Evolutionary conservation across 2,329 filamentous ascomycete genomes (phyloP).

Genomic region (Cadophora gregata): DNA sequence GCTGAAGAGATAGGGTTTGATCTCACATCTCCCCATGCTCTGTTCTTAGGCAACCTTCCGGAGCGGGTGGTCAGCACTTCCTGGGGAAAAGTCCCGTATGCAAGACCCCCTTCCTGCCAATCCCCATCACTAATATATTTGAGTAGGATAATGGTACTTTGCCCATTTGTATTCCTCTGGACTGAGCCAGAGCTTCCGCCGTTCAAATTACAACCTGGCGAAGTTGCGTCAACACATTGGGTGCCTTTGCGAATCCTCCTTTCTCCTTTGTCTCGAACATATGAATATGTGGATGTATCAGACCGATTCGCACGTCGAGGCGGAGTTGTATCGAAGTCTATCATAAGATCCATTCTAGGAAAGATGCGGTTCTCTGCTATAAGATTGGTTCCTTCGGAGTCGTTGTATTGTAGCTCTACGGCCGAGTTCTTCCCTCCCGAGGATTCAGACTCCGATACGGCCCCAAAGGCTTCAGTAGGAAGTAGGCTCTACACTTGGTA

Average conservation of each 20-base stretch:
- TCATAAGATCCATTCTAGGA: slow-evolving; percentile 63
- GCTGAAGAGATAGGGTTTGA: slow-evolving; percentile 71
- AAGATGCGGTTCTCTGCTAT: slow-evolving; percentile 73
- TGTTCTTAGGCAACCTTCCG: slow-evolving; percentile 65
- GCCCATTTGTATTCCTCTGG: slow-evolving; percentile 70
- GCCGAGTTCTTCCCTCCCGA: slow-evolving; percentile 51
- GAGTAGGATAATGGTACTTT: slow-evolving; percentile 69
- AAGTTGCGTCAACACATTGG: slow-evolving; percentile 74
- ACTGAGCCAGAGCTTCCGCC: slow-evolving; percentile 61
- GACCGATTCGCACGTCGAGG: slow-evolving; percentile 63
- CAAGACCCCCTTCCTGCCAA: slow-evolving; percentile 29
- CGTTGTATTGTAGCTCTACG: slow-evolving; percentile 60
- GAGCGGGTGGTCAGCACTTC: slow-evolving; percentile 70
- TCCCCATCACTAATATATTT: slow-evolving; percentile 30
- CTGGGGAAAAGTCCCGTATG: slow-evolving; percentile 68
- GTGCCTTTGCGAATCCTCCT: slow-evolving; percentile 67
- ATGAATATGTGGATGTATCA: slow-evolving; percentile 68
- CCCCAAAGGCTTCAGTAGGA: slow-evolving; percentile 17
- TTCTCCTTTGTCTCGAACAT: slow-evolving; percentile 63
- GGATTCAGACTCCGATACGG: neutral
- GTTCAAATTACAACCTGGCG: slow-evolving; percentile 68
- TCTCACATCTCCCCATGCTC: slow-evolving; percentile 53
- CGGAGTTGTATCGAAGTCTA: slow-evolving; percentile 58
- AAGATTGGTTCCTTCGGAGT: slow-evolving; percentile 65
- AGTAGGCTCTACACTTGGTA: slow-evolving; percentile 38